Conservation (phyloP, 2,329 filamentous ascomycete species). For the Penicillium palitans region DNA sequence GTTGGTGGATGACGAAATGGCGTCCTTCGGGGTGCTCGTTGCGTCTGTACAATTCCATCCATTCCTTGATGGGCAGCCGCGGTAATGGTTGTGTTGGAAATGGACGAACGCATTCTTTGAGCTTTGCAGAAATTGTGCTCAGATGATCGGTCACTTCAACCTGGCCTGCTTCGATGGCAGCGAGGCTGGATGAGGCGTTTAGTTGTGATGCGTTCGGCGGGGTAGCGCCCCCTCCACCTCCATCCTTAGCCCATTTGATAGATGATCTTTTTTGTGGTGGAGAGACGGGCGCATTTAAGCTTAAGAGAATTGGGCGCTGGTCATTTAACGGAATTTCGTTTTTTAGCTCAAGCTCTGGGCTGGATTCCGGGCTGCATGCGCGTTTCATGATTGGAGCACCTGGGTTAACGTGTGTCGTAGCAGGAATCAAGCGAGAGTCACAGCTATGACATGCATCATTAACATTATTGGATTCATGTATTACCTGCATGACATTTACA, state of each 20-base stretch:
- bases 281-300: conserved; percentile 29
- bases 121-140: conserved; percentile 47
- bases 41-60: conserved; percentile 49
- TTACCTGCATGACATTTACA: neutral
- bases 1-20: conserved; percentile 71
- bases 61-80: conserved; percentile 45
- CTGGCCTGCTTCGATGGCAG: conserved; percentile 55
- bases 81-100: conserved; percentile 25
- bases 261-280: conserved; percentile 26
- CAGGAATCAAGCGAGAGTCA: neutral
- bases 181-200: conserved; percentile 26
- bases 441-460: neutral
- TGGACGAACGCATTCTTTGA: conserved; percentile 35
- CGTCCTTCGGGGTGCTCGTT: conserved; percentile 49
- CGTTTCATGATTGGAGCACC: conserved; percentile 17
- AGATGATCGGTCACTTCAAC: conserved; percentile 51
- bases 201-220: neutral
- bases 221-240: neutral
- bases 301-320: conserved; percentile 10
- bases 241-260: neutral
- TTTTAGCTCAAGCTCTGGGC: neutral
- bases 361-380: conserved; percentile 7
- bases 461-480: neutral
- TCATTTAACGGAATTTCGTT: neutral
- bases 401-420: no score